These are phyloP conservation scores for Amanita subjunquillea DNA, from an alignment of 768 basidiomycete species.

Conservation along the genomic window DNA sequence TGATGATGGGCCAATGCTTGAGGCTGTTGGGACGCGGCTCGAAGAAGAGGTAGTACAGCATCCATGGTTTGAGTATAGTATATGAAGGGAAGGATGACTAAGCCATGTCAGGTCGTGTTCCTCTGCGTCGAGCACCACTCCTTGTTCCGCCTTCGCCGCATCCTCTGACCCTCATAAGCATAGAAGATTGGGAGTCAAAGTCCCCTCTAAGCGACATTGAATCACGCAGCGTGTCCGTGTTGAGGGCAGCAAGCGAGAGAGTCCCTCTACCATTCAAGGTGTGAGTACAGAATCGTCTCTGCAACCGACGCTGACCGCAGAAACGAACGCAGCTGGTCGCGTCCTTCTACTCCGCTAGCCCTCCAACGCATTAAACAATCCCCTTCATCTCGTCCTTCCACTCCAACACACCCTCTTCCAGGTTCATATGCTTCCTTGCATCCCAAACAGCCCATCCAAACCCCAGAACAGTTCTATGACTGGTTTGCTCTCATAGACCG, in stretches of 20 bases:
- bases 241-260: constrained; percentile 54
- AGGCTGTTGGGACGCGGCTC: no score
- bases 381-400: not conserved
- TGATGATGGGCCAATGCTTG: no score
- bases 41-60: no score
- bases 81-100: no score
- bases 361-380: constrained; percentile 4
- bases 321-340: constrained; percentile 20
- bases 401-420: constrained; percentile 7
- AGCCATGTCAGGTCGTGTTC: not conserved
- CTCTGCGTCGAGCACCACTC: constrained; percentile 1
- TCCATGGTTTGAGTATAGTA: no score
- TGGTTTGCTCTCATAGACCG: constrained; percentile 89
- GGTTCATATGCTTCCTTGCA: constrained; percentile 35
- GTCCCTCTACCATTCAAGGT: constrained; percentile 72
- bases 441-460: constrained; percentile 71
- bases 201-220: constrained; percentile 68
- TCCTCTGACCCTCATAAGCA: constrained; percentile 31
- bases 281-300: constrained; percentile 6
- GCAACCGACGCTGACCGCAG: constrained; percentile 2
- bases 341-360: constrained; percentile 30
- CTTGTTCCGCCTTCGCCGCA: constrained; percentile 9
- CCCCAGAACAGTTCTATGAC: constrained; percentile 94
- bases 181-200: constrained; percentile 90
- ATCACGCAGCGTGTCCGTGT: constrained; percentile 46